Base-by-base conservation (phyloP, 768 basidiomycete species). In the Lyophyllum atratum region DNA sequence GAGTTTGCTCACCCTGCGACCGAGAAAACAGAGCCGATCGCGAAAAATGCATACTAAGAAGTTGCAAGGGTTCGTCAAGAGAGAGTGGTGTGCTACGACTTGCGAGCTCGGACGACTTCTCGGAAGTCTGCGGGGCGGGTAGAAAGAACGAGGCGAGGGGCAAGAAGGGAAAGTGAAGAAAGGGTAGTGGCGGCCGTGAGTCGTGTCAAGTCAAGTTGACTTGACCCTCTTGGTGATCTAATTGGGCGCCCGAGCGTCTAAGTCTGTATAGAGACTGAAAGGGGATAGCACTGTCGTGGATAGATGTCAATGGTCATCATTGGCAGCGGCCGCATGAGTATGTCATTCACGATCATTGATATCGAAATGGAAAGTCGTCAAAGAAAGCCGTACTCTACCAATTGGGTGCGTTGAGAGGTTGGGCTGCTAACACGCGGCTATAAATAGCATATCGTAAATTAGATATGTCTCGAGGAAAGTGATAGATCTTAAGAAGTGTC, bases 41-140 rank as follows among this genome's bases (percentile, higher is more conserved):
- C 46, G 49, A 37, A 26, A 55, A 44, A 22, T 14, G 33, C 55
- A 55, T 53, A 14, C 25, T 46, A 39, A 48, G n/a, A n/a, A n/a
- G n/a, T 49, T 39, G 43, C n/a, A 21, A 44, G 24, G 12, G 17
- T 24, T 34, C 14, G 45, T 29, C 28, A 39, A 45, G 28, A 21
- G 50, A 33, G 24, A 50, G 21, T 12, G 5, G 31, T 37, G 52
- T 45, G 43, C 48, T 34, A 33, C 52, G 42, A 57, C 52, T 54
- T 15, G 34, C 39, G 47, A 33, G 37, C 40, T 37, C 2, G 25
- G 34, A 48, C 31, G 46, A 60, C 53, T 55, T 55, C 58, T 50
- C 54, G 25, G 49, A 60, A 55, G 59, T 55, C 43, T 29, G 19
- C 55, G 37, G 46, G 26, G 45, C 10, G 19, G 48, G 19, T 39